Conservation (phyloP, 2,329 filamentous ascomycete genomes). For the Aspergillus awamori region DNA sequence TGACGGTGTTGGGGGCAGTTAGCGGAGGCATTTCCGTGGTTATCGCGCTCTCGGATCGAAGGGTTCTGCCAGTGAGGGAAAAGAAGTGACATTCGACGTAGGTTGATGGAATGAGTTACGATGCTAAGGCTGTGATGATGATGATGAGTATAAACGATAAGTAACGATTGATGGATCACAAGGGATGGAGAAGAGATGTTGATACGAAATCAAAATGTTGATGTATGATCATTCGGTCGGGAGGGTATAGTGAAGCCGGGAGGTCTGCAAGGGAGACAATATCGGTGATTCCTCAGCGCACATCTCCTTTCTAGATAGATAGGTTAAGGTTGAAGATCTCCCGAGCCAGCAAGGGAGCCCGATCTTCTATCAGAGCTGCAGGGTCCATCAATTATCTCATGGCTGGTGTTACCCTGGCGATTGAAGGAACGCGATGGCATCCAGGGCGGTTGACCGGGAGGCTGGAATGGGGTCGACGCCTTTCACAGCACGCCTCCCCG, state of each 20-base stretch:
- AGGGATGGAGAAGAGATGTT: not conserved
- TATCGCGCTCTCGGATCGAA: constrained; percentile 12
- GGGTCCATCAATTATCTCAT: not conserved
- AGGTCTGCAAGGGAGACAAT: not conserved
- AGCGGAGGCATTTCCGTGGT: constrained; percentile 54
- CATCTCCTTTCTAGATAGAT: not conserved
- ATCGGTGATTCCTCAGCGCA: not conserved
- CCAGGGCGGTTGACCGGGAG: not conserved
- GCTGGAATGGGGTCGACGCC: not conserved
- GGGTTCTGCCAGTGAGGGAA: not conserved
- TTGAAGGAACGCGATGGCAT: not conserved
- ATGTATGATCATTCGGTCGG: not conserved
- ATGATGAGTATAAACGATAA: not conserved
- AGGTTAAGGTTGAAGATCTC: not conserved
- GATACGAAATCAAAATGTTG: not conserved
- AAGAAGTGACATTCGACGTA: not conserved
- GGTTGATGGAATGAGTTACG: not conserved
- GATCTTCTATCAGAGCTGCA: not conserved
- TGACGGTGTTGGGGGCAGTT: constrained; percentile 54
- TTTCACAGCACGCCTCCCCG: too few species aligned
- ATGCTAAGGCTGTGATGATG: not conserved
- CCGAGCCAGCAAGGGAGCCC: not conserved
- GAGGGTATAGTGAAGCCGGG: not conserved
- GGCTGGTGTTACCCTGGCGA: constrained; percentile 11
- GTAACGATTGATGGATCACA: not conserved